Evolutionary conservation across 495 filamentous ascomycete species (phyloP), one percentile per base, ranked within the genome.

Genomic region (Usnea hakonensis): DNA sequence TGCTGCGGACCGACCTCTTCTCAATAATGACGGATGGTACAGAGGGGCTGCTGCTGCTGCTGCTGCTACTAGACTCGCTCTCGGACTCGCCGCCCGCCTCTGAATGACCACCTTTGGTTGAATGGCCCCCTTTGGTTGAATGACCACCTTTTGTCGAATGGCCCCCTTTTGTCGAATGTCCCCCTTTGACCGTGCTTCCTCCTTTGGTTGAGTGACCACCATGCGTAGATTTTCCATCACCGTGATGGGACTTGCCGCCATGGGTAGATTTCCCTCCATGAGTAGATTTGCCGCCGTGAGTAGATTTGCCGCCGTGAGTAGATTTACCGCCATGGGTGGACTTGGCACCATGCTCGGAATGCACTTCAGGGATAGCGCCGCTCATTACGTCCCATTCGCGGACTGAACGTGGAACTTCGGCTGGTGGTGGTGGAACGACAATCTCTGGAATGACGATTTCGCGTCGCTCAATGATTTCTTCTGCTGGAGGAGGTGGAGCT

Each of bases 401-500:
- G 55, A 71, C 66, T 23, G 69, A 71, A 3, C 60, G 65, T 30
- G 69, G 69, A 17, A 68, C 62, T 44, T 70, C 68, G 13, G 53
- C 36, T 8, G 61, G 60, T 10, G 60, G 62, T 50, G 60, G 50
- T 36, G 58, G 53, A 57, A 68, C 58, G 36, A 68, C 28, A 30
- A 70, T 70, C 56, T 70, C 68, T 2, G 46, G 54, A 57, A 70
- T 64, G 41, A 68, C 38, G 28, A 70, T 70, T 62, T 70, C 68
- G 43, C 68, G 66, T 40, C 68, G 68, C 52, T 71, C 76, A 48
- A 79, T 69, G 6, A 81, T 57, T 28, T 81, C 75, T 37, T 65
- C 62, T 6, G 65, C 64, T 16, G 68, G 64, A 17, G 73, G 67
- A 17, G 78, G 72, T 2, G 79, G 77, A 8, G 64, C 72, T 56